phyloP scores from a whole-genome alignment of 1,139 yeast genomes.

The Hansenula sp. region DNA sequence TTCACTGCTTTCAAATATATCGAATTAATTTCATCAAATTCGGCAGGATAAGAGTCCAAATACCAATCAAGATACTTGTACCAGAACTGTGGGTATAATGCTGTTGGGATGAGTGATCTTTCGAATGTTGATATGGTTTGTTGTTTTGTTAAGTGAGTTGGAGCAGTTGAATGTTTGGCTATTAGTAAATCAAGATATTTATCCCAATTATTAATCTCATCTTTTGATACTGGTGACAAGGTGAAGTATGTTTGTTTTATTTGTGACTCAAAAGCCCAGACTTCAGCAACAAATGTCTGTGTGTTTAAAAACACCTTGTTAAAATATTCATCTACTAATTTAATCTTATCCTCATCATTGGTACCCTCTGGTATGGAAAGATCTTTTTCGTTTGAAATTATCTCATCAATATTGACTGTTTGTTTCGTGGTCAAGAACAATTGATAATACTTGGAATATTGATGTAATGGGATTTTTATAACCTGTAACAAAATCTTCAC shows the following conservation, averaged over 20 bases:
- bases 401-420: conserved; percentile 25
- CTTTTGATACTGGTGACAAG: conserved; percentile 29
- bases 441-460: conserved; percentile 61
- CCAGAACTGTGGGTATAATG: conserved; percentile 52
- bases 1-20: conserved; percentile 41
- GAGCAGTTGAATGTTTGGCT: conserved; percentile 11
- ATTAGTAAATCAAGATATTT: conserved; percentile 44
- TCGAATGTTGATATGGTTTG: conserved; percentile 45
- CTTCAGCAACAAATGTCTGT: conserved; percentile 45
- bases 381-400: conserved; percentile 26
- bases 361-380: conserved; percentile 9
- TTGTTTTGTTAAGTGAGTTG: conserved; percentile 8
- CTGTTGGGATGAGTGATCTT: conserved; percentile 56
- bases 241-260: conserved; percentile 43
- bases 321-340: conserved; percentile 38
- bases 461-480: conserved; percentile 57
- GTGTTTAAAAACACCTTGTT: conserved; percentile 39
- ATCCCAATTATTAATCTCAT: conserved; percentile 45
- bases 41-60: conserved; percentile 12
- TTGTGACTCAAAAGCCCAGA: conserved; percentile 60
- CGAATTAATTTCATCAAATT: conserved; percentile 25
- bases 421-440: conserved; percentile 39
- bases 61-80: conserved; percentile 45
- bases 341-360: conserved; percentile 26
- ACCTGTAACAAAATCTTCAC: conserved; percentile 38